Percentiles rank a stretch among this genome's conserved stretches.
phyloP scores from a whole-genome alignment of 2,329 filamentous ascomycete species.

The Pseudogymnoascus sp. region DNA sequence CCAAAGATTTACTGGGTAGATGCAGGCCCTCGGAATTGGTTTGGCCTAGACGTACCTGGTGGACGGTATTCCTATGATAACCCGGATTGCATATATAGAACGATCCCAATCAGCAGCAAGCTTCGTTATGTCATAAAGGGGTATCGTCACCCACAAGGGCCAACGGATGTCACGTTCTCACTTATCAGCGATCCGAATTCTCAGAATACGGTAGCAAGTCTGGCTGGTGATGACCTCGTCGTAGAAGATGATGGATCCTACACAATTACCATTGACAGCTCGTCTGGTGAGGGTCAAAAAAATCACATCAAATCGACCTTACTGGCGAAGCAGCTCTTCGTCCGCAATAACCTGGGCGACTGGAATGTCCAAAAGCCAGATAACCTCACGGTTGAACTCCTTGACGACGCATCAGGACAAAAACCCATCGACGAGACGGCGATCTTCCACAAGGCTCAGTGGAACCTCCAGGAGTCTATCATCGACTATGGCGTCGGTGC shows the following conservation, averaged over 20 bases:
- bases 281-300: background rate
- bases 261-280: background rate
- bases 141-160: background rate
- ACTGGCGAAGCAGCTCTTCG: slow-evolving; percentile 1
- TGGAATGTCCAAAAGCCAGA: background rate
- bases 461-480: background rate
- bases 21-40: background rate
- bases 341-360: background rate
- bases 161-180: background rate
- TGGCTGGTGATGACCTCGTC: background rate
- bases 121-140: background rate
- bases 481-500: background rate
- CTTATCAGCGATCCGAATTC: background rate
- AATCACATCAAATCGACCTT: background rate
- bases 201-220: background rate
- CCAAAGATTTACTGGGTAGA: background rate
- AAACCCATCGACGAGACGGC: background rate
- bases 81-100: slow-evolving; percentile 2
- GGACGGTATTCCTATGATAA: background rate
- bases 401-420: background rate
- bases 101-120: background rate
- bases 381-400: background rate
- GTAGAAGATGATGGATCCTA: background rate
- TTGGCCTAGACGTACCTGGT: background rate
- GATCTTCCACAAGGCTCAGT: background rate